Evolutionary conservation across 1,284 basidiomycete genomes (phyloP), one percentile per base, ranked within the genome.

Genomic region (Irpex lacteus): DNA sequence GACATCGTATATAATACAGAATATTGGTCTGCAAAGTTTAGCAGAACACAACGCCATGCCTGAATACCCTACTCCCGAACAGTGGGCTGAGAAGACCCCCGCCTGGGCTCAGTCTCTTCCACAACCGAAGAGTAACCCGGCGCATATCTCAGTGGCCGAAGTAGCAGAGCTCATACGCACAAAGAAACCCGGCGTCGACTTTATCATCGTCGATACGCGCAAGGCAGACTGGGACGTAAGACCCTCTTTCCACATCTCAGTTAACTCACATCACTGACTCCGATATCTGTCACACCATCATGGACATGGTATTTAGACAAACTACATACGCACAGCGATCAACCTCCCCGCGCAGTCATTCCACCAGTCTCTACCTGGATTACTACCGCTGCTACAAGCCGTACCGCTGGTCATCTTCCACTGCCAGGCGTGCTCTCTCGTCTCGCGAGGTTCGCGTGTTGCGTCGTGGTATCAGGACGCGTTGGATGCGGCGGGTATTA

Each of bases 381-480:
- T 68, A 15, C 32, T 66, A 4, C 60, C 61, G 0, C 11, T 68
- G 21, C 61, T 66, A 5, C 18, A 38, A 9, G 50, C 47, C 15
- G 56, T 66, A 1, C 67, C 67, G 7, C 32, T 65, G 13, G 67
- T 68, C 32, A 63, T 68, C 11, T 68, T 68, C 52, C 52, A 66
- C 32, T 68, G 67, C 52, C 52, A 65, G 13, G 47, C 67, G n/a
- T 66, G 67, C 59, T 58, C 59, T 5, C 19, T 56, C 32, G 59
- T 56, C 18, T 66, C 60, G 2, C 60, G 67, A 5, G 67, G 67
- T 18, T 61, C 61, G 1, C 60, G 67, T 4, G 52, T 19, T 11
- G 67, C 67, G 15, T 44, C 67, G 5, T 66, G 65, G 63, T 68
- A 68, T 37, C 67, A 68, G 49, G 67, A 68, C 21, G 67, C 63